Percentiles rank a stretch among this genome's conserved stretches.
phyloP scores from a whole-genome alignment of 768 basidiomycete species.

The Solioccasus polychromus region DNA sequence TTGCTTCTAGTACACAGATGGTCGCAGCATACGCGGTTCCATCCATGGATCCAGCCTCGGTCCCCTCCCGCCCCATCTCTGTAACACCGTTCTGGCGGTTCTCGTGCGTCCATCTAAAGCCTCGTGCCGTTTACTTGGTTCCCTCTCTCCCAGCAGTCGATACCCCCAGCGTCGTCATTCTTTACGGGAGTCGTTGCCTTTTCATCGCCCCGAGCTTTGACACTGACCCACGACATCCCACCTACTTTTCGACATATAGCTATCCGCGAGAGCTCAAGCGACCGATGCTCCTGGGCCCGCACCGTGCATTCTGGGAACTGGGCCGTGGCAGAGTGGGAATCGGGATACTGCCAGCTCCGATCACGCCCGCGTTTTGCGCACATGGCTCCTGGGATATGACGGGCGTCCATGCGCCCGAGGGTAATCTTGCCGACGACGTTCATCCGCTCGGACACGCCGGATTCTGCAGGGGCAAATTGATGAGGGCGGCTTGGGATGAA shows the following conservation, averaged over 20 bases:
- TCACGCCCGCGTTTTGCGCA: constrained; percentile 4
- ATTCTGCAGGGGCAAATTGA: neutral
- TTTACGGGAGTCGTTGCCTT: constrained; percentile 9
- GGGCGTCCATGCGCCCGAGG: constrained; percentile 1
- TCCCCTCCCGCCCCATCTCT: neutral
- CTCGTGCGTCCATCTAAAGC: constrained; percentile 4
- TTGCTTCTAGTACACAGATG: constrained; percentile 1
- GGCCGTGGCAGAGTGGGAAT: constrained; percentile 7
- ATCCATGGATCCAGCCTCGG: neutral
- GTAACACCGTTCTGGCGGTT: constrained; percentile 9
- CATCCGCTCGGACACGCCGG: neutral
- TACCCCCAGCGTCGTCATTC: constrained; percentile 5
- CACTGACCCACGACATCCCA: constrained; percentile 12
- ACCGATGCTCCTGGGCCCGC: constrained; percentile 7
- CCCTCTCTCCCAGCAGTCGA: constrained; percentile 11
- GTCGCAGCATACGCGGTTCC: constrained; percentile 6
- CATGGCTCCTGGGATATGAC: constrained; percentile 5
- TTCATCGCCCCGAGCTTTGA: constrained; percentile 10
- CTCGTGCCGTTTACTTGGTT: constrained; percentile 9
- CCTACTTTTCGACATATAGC: constrained; percentile 11
- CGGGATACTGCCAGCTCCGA: constrained; percentile 2
- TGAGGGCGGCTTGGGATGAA: constrained; percentile 13
- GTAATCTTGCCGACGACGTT: constrained; percentile 1
- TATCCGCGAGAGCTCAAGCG: constrained; percentile 3
- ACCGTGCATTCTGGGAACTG: constrained; percentile 15